Conservation (phyloP, 805 yeast genomes). For the Candida rishiriensis region DNA sequence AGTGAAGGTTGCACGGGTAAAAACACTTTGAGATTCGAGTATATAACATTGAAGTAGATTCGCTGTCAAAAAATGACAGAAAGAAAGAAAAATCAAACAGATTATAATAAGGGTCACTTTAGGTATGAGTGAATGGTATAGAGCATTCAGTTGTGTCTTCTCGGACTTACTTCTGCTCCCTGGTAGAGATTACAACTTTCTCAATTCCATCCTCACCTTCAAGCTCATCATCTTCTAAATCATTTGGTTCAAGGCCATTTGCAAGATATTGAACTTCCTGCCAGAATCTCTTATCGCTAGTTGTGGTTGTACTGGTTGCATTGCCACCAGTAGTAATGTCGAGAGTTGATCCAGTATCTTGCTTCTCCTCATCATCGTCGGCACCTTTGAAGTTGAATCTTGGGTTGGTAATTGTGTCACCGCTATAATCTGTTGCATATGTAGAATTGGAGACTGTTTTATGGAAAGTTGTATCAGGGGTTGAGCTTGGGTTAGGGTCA, state of each 20-base stretch:
- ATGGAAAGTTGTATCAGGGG: constrained; percentile 22
- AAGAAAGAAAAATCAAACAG: too few species aligned
- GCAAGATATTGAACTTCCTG: constrained; percentile 28
- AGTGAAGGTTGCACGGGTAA: too few species aligned
- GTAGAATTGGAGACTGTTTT: constrained; percentile 11
- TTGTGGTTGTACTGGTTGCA: constrained; percentile 17
- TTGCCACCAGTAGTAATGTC: constrained; percentile 1
- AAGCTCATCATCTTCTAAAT: constrained; percentile 9
- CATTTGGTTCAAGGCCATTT: constrained; percentile 23
- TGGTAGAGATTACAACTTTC: constrained; percentile 15
- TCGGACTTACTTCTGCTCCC: neutral
- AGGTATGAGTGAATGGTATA: too few species aligned
- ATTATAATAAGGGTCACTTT: too few species aligned
- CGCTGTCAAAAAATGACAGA: too few species aligned
- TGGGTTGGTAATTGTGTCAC: constrained; percentile 8
- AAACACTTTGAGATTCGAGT: too few species aligned
- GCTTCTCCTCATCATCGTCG: constrained; percentile 3
- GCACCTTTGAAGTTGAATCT: constrained; percentile 7
- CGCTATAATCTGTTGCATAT: constrained; percentile 8
- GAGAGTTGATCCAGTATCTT: constrained; percentile 2
- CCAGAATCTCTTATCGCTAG: constrained; percentile 24
- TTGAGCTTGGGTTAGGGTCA: constrained; percentile 37
- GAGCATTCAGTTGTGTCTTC: neutral
- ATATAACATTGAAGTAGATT: too few species aligned
- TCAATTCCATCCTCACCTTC: constrained; percentile 11